phyloP scores from a whole-genome alignment of 805 yeast species.

The Pichia ethanolica region DNA sequence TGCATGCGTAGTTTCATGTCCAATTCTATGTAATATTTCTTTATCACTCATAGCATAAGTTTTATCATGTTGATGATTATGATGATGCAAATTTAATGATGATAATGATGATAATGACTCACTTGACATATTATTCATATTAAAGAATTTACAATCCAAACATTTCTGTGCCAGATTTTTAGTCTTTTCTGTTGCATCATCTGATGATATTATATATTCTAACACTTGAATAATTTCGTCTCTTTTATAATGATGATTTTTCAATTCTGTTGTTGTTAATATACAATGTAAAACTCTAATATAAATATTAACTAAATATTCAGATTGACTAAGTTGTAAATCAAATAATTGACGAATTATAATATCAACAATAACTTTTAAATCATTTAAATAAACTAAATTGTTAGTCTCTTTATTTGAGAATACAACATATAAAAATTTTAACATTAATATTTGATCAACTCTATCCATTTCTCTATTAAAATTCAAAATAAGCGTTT shows the following conservation, averaged over 20 bases:
- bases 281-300: conserved; percentile 69
- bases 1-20: background rate
- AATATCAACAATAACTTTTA: conserved; percentile 78
- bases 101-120: background rate
- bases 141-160: conserved; percentile 14
- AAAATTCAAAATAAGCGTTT: conserved; percentile 64
- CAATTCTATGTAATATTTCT: background rate
- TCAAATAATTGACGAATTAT: conserved; percentile 72
- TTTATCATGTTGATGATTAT: background rate
- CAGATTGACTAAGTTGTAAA: conserved; percentile 48
- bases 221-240: conserved; percentile 46
- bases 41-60: background rate
- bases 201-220: conserved; percentile 36
- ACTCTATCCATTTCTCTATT: conserved; percentile 70
- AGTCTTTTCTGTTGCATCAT: conserved; percentile 32
- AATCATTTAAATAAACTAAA: conserved; percentile 73
- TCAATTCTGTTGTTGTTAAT: conserved; percentile 56
- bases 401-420: conserved; percentile 58
- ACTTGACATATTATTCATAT: background rate
- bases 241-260: conserved; percentile 48
- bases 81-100: background rate
- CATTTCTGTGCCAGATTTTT: conserved; percentile 36
- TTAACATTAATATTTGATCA: conserved; percentile 69
- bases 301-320: conserved; percentile 57
- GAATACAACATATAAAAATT: conserved; percentile 67